Base-by-base conservation (phyloP, 2,329 filamentous ascomycete genomes). In the Neopestalotiopsis sp. region DNA sequence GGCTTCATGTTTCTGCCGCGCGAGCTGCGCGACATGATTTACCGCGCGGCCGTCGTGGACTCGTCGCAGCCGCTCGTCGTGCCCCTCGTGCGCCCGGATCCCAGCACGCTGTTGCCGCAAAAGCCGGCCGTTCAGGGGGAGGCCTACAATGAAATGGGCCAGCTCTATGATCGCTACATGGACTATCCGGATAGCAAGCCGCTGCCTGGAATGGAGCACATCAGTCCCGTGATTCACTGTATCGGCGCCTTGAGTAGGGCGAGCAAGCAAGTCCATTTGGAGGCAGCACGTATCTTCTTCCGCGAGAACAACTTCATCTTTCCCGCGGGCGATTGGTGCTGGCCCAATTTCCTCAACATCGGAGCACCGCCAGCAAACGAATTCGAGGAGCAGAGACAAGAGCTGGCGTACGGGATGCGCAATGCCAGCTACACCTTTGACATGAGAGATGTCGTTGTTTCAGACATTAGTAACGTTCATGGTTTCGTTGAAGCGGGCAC, bases 391-490 rank as follows among this genome's bases (percentile, higher is more conserved):
- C 14, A 20, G 45, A 20, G 2, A 2, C 4, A 30, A 2, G 17
- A 30, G 32, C 28, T 30, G 57, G 4, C 24, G 20, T 7, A 1
- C 17, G 20, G 14, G 2, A 6, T 65, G 38, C 20, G 62, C 38
- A 38, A 65, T 28, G 62, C 49, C 30, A 65, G 62, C 62, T 65
- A 42, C 40, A n/a, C 38, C 7, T 65, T 65, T 32, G 40, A 45
- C 38, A 64, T 45, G 61, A n/a, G 17, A 13, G 61, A 42, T 6
- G 42, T 12, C 9, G 13, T 30, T 12, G 4, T n/a, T n/a, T n/a
- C 42, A 13, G 42, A 45, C 42, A 28, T 28, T 4, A 28, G 24
- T 4, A 28, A 28, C 3, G 24, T 28, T 4, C 24, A 28, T 4
- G 24, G 24, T 4, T 28, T 28, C 24, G 24, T 28, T 28, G 24